Base-by-base conservation (phyloP, 352 stramenopile species). In the Globisporangium abappressorium region DNA sequence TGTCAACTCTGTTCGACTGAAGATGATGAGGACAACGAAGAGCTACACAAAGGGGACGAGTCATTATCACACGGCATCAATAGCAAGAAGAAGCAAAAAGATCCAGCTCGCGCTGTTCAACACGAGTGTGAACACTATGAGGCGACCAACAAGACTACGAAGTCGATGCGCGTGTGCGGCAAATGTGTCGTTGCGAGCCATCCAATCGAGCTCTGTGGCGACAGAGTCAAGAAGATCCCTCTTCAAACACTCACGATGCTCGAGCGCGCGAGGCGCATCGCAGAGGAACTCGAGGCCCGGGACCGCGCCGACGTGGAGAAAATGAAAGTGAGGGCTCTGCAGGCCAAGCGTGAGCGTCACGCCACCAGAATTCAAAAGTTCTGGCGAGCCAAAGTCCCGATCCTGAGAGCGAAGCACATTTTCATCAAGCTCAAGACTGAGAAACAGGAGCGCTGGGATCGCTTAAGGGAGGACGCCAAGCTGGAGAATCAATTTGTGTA, bases 281-380 rank as follows among this genome's bases (percentile, higher is more conserved):
- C 65, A 20, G 67, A 72, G 26, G 80, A 85, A 24, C 59, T 73
- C 22, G 80, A 81, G 3, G 80, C 78, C 53, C 76, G 71, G 26
- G 81, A 90, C 24, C 74, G 80, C 12, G 65, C 65, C 1, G 80
- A 90, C 53, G 63, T 79, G 11, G 81, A 89, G 46, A 78, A 82
- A 58, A 82, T 78, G 65, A 70, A 73, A 14, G 46, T 68, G 12
- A 69, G 64, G 34, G 75, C 74, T 46, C 60, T 82, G 2, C 22
- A 69, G 11, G 62, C 65, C 1, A 73, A 76, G 55, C 71, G 73
- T 4, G 72, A 82, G 33, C 65, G 72, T 1, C 72, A 64, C 12
- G 75, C 71, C 2, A 64, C 73, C 18, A 80, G 72, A 22, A 73
- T 91, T n/a, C 81, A 91, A 54, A 33, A 34, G n/a, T 90, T 89